These are phyloP conservation scores for Adansonia rubrostipa DNA, from an alignment of 441 rosid genomes.

Conservation along the genomic window DNA sequence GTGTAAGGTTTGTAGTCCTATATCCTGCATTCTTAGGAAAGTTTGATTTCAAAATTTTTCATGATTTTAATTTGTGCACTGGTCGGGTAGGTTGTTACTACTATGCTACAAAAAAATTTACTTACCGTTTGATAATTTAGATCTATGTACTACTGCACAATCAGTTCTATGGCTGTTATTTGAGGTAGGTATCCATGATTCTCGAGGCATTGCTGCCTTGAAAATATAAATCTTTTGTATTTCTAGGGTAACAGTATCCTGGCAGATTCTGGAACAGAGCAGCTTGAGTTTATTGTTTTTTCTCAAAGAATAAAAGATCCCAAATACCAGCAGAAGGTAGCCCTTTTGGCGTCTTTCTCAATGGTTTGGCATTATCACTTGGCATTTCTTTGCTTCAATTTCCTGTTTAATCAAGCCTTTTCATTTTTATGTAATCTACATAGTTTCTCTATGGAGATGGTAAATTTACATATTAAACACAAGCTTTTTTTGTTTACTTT, in stretches of 20 bases:
- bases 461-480: not conserved
- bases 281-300: conserved; percentile 97
- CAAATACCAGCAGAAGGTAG: conserved; percentile 90
- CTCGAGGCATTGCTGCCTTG: not conserved
- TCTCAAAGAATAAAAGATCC: conserved; percentile 96
- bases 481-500: conserved; percentile 25
- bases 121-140: not conserved
- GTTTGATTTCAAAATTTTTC: not conserved
- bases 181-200: not conserved
- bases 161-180: not conserved
- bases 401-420: conserved; percentile 6
- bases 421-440: not conserved
- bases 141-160: not conserved
- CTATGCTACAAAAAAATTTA: not conserved
- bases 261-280: conserved; percentile 98
- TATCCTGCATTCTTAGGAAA: not conserved
- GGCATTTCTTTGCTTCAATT: not conserved
- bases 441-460: not conserved
- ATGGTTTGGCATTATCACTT: not conserved
- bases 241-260: conserved; percentile 85
- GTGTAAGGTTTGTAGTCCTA: not conserved
- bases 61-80: not conserved
- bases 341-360: conserved; percentile 8
- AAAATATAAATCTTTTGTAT: conserved; percentile 26
- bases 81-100: not conserved